These are phyloP conservation scores for Pythium biforme DNA, from an alignment of 352 stramenopile species.

Conservation along the genomic window DNA sequence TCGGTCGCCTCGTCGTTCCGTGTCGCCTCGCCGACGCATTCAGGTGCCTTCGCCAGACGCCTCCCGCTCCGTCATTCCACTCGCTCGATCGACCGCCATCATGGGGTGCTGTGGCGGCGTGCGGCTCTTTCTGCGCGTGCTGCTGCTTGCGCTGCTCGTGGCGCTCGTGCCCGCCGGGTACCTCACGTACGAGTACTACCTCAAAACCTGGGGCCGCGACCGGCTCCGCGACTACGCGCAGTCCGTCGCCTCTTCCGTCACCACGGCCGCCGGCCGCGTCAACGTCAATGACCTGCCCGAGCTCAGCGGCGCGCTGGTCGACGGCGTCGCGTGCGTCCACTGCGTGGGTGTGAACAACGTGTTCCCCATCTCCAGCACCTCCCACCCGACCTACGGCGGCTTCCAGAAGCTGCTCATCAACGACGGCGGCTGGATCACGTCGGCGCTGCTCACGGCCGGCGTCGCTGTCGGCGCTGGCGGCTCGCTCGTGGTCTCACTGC, in stretches of 20 bases:
- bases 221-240: constrained; percentile 19
- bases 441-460: constrained; percentile 28
- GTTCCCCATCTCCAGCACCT: constrained; percentile 37
- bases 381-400: constrained; percentile 32
- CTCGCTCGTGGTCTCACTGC: constrained; percentile 26
- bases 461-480: constrained; percentile 32
- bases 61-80: neutral
- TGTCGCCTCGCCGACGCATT: too few species aligned
- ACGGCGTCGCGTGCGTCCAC: constrained; percentile 35
- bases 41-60: too few species aligned
- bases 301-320: constrained; percentile 18
- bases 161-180: constrained; percentile 37
- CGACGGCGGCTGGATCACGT: constrained; percentile 33
- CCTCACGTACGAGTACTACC: constrained; percentile 42
- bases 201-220: constrained; percentile 48
- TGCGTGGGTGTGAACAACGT: constrained; percentile 47
- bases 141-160: constrained; percentile 31
- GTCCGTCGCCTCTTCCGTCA: neutral
- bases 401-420: constrained; percentile 49
- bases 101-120: constrained; percentile 28
- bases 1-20: neutral
- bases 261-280: constrained; percentile 15
- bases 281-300: constrained; percentile 9
- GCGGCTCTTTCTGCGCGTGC: constrained; percentile 29
- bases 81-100: neutral